phyloP scores from a whole-genome alignment of 164 flowering plant genomes.

The Nelumbo lutea region DNA sequence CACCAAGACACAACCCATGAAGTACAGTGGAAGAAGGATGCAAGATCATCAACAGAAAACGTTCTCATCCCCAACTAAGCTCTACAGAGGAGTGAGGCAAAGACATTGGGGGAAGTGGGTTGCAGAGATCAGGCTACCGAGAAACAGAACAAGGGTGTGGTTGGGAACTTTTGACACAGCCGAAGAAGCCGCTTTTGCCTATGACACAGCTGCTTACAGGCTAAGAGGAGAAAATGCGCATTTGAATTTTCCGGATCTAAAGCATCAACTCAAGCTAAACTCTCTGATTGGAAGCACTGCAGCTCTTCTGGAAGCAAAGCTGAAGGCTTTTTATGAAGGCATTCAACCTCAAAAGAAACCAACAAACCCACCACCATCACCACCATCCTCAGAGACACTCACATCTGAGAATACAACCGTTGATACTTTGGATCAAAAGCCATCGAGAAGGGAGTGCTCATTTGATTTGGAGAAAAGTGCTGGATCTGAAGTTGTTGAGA shows the following conservation, averaged over 20 bases:
- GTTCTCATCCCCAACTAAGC: conserved; percentile 31
- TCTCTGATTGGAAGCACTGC: conserved; percentile 37
- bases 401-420: background rate
- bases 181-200: conserved; percentile 80
- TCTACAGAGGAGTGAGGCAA: conserved; percentile 84
- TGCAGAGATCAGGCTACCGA: conserved; percentile 84
- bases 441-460: conserved; percentile 22
- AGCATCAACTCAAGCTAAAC: conserved; percentile 56
- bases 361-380: background rate
- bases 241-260: conserved; percentile 78
- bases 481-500: conserved; percentile 19
- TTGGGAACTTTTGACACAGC: conserved; percentile 83
- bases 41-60: conserved; percentile 21
- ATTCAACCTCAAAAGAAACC: conserved; percentile 11
- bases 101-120: conserved; percentile 99
- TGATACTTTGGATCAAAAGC: conserved; percentile 7
- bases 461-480: conserved; percentile 25
- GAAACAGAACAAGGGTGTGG: conserved; percentile 87
- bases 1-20: conserved; percentile 60
- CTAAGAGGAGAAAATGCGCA: conserved; percentile 81
- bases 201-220: conserved; percentile 85
- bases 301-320: conserved; percentile 72
- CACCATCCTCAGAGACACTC: background rate
- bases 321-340: conserved; percentile 41
- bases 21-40: conserved; percentile 29